phyloP scores from a whole-genome alignment of 306 rosid species.

The Notholithocarpus densiflorus region DNA sequence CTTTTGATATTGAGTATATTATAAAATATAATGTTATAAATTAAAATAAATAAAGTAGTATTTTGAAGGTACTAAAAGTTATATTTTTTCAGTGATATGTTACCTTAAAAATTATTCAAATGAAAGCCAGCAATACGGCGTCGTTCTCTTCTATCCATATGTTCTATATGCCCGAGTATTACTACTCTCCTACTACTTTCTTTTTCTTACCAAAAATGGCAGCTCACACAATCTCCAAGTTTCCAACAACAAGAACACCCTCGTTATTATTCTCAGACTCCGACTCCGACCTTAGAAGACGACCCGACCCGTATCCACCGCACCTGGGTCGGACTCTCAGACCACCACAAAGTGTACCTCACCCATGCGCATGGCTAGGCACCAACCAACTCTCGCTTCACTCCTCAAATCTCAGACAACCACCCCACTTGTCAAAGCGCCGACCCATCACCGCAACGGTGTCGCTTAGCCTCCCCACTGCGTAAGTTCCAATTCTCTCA shows the following conservation, averaged over 20 bases:
- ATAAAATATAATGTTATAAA: too few species aligned
- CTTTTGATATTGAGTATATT: rapidly evolving
- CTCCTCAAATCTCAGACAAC: conserved; percentile 17
- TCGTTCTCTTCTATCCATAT: too few species aligned
- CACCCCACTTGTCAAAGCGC: conserved; percentile 25
- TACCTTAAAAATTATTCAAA: too few species aligned
- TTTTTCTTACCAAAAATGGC: conserved; percentile 2
- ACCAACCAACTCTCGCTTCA: conserved; percentile 28
- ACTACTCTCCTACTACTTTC: too few species aligned
- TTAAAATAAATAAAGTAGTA: too few species aligned
- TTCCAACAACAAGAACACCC: conserved; percentile 13
- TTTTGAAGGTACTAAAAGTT: too few species aligned
- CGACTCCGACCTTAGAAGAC: conserved; percentile 10
- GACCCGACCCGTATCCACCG: conserved; percentile 4
- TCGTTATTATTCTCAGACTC: neutral
- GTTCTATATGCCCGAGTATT: too few species aligned
- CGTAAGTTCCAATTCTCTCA: conserved; percentile 40
- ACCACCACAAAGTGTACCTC: conserved; percentile 14
- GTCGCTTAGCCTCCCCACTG: conserved; percentile 63
- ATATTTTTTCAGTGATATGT: too few species aligned
- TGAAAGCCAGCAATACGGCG: too few species aligned
- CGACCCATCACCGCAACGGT: conserved; percentile 41
- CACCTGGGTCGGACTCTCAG: conserved; percentile 7
- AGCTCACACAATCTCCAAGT: conserved; percentile 27
- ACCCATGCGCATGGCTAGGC: conserved; percentile 54